phyloP scores from a whole-genome alignment of 768 basidiomycete species.

The Serendipita sp. region DNA sequence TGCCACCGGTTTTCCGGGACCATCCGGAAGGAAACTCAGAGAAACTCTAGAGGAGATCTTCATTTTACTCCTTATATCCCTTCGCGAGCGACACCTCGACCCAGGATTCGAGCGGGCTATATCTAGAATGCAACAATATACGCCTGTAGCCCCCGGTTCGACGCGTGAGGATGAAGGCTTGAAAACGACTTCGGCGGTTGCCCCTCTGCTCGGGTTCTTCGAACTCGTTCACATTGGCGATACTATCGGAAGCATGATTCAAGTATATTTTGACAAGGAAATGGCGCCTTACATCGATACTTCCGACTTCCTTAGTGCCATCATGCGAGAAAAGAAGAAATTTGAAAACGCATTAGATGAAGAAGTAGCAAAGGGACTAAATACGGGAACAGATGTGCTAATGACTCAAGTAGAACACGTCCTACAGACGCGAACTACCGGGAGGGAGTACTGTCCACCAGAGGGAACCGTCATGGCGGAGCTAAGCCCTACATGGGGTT shows the following conservation, averaged over 20 bases:
- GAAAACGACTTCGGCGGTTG: conserved; percentile 64
- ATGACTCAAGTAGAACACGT: conserved; percentile 98
- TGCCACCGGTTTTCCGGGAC: conserved; percentile 57
- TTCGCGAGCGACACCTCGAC: conserved; percentile 63
- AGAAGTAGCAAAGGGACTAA: conserved; percentile 81
- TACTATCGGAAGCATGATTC: conserved; percentile 93
- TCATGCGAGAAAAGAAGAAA: conserved; percentile 90
- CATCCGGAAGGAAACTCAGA: conserved; percentile 70
- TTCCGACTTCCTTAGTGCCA: conserved; percentile 83
- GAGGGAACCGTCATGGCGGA: conserved; percentile 59
- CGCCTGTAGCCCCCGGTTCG: conserved; percentile 62
- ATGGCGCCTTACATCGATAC: conserved; percentile 78
- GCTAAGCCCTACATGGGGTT: conserved; percentile 72
- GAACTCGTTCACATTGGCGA: conserved; percentile 95
- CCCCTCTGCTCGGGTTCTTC: conserved; percentile 90
- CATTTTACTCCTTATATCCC: conserved; percentile 59
- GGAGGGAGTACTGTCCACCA: conserved; percentile 80
- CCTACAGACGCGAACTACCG: conserved; percentile 62
- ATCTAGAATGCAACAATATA: conserved; percentile 77
- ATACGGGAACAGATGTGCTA: conserved; percentile 86
- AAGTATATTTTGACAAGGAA: conserved; percentile 97
- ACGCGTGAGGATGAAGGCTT: background rate
- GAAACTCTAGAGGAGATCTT: conserved; percentile 94
- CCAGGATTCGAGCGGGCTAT: conserved; percentile 82
- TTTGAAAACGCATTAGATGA: conserved; percentile 90